Evolutionary conservation across 495 filamentous ascomycete species (phyloP), one percentile per base, ranked within the genome.

Genomic region (Lindgomyces ingoldianus): DNA sequence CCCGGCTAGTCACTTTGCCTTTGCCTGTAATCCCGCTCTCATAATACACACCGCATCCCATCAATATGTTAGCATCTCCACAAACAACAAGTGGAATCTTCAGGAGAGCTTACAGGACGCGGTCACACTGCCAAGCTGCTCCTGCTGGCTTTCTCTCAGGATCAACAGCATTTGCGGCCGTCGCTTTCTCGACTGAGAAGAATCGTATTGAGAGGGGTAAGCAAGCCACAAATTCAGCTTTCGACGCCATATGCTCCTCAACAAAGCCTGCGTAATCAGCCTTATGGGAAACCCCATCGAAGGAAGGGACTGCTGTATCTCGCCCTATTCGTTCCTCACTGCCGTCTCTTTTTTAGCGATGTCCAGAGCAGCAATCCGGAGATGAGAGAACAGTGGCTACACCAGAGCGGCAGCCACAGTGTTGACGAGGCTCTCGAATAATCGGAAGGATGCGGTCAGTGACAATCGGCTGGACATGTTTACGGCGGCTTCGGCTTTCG

Each of bases 1-100:
- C 50, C 50, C 19, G 48, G 48, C 21, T 46, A 51, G 19, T 42
- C 36, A 33, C 59, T 62, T 22, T 51, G 44, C 55, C 33, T 9
- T 27, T 29, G 53, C 53, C 53, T 56, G 53, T 44, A 39, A 36
- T 30, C 25, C 50, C 21, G 46, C 46, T 49, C 46, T 25, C n/a
- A 2, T 49, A 25, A 46, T 49, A 19, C 10, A 21, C 21, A 49
- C 16, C 8, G 36, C n/a, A 21, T 49, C 21, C 11, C 18, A 22
- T 49, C 16, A 49, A 25, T 49, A 49, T n/a, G n/a, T n/a, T n/a
- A n/a, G n/a, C n/a, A n/a, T n/a, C n/a, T n/a, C n/a, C n/a, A n/a
- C n/a, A n/a, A 22, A 49, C 46, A 22, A 49, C 18, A 6, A 14
- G 14, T 39, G 33, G 14, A 14, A 14, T 39, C 6, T 14, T 39